Percentiles rank a stretch among this genome's conserved stretches.
Evolutionary conservation across 1,139 yeast species (phyloP).

Genomic region (Diutina ranongensis): DNA sequence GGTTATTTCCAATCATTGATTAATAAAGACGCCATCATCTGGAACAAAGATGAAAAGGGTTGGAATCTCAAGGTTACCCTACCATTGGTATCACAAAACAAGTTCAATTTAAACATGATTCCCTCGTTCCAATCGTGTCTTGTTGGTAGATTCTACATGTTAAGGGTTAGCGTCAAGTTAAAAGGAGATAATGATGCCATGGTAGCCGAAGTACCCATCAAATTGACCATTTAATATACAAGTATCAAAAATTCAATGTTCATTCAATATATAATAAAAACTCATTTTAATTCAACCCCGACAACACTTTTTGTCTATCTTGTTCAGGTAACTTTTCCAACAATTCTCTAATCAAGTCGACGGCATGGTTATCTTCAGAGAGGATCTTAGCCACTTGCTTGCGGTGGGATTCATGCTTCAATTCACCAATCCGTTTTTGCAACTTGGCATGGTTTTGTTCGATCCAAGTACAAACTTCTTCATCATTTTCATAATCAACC

Average conservation of each 20-base stretch:
- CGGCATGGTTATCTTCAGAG: slow-evolving; percentile 42
- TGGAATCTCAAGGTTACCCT: slow-evolving; percentile 22
- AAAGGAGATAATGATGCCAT: slow-evolving; percentile 18
- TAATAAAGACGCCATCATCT: slow-evolving; percentile 13
- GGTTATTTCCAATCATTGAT: slow-evolving; percentile 24
- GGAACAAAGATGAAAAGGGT: slow-evolving; percentile 7
- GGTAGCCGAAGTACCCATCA: slow-evolving; percentile 5
- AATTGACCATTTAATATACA: neutral
- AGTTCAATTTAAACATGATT: slow-evolving; percentile 35
- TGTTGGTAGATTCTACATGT: slow-evolving; percentile 39
- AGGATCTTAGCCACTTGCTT: slow-evolving; percentile 50
- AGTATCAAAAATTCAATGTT: too few relatives aligned
- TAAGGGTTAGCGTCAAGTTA: slow-evolving; percentile 28
- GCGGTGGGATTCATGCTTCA: slow-evolving; percentile 55
- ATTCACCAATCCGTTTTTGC: slow-evolving; percentile 48
- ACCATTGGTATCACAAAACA: slow-evolving; percentile 24
- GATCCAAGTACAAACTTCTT: slow-evolving; percentile 75
- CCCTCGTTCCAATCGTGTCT: slow-evolving; percentile 51
- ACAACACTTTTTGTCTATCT: neutral
- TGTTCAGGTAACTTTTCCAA: slow-evolving; percentile 3
- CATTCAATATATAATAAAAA: too few relatives aligned
- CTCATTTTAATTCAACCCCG: slow-evolving; percentile 1
- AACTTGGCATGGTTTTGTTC: slow-evolving; percentile 64
- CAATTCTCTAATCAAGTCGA: slow-evolving; percentile 2
- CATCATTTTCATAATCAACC: slow-evolving; percentile 62